Conservation (phyloP, 805 yeast genomes). For the Ogataea trehalophila region DNA sequence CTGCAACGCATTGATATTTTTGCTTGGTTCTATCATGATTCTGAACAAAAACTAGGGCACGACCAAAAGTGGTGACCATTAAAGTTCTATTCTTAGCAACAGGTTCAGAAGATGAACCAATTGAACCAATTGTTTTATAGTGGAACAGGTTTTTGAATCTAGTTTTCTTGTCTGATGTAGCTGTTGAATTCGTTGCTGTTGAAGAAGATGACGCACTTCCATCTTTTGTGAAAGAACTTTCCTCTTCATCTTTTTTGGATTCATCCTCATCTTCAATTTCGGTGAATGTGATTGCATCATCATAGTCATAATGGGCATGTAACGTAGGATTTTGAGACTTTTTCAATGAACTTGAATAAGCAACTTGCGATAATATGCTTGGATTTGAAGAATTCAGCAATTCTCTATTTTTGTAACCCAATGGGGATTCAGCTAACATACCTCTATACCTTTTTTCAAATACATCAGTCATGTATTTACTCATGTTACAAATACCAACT, state of each 20-base stretch:
- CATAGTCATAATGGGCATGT: constrained; percentile 14
- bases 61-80: constrained; percentile 57
- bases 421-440: constrained; percentile 52
- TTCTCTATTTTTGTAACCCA: constrained; percentile 42
- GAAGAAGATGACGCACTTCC: not conserved
- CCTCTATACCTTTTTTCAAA: constrained; percentile 59
- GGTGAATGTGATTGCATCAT: constrained; percentile 26
- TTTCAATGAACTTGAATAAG: not conserved
- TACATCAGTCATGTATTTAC: constrained; percentile 38
- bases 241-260: constrained; percentile 15
- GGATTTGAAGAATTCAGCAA: constrained; percentile 20
- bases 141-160: constrained; percentile 29
- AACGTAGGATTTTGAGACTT: not conserved
- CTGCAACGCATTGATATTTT: constrained; percentile 45
- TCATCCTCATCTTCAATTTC: constrained; percentile 15
- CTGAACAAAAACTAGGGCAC: constrained; percentile 51
- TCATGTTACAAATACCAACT: constrained; percentile 49
- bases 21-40: constrained; percentile 32
- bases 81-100: constrained; percentile 43
- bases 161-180: constrained; percentile 14
- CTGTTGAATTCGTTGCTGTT: not conserved
- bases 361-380: constrained; percentile 13
- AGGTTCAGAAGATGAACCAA: constrained; percentile 11
- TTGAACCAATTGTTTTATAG: constrained; percentile 5
- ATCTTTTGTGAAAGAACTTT: constrained; percentile 2